These are phyloP conservation scores for Pisolithus microcarpus DNA, from an alignment of 768 basidiomycete genomes.

Conservation along the genomic window DNA sequence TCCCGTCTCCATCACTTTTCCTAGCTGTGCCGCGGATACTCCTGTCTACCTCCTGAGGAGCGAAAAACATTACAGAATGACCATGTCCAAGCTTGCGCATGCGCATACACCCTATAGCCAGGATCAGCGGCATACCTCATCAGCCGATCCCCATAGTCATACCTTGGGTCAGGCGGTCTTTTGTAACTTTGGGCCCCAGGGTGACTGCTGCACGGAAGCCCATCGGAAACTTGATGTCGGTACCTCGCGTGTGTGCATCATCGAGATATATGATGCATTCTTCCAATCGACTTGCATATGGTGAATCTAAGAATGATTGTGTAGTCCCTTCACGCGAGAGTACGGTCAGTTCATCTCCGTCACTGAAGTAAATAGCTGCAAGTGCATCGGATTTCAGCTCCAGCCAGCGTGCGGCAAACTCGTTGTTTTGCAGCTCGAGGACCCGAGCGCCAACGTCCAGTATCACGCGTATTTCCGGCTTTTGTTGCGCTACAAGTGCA, in stretches of 20 bases:
- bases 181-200: constrained; percentile 43
- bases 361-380: constrained; percentile 39
- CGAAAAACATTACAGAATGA: constrained; percentile 44
- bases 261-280: constrained; percentile 43
- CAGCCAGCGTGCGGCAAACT: constrained; percentile 26
- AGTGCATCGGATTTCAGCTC: constrained; percentile 15
- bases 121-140: background rate
- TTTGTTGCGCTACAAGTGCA: constrained; percentile 23
- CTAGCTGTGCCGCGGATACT: constrained; percentile 26
- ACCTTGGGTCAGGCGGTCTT: constrained; percentile 49
- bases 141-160: constrained; percentile 1
- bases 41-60: constrained; percentile 36
- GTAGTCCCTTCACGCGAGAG: constrained; percentile 29
- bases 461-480: constrained; percentile 35
- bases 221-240: constrained; percentile 43
- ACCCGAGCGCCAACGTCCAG: constrained; percentile 53
- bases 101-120: constrained; percentile 43
- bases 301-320: constrained; percentile 35
- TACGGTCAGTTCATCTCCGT: constrained; percentile 27
- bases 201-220: constrained; percentile 39
- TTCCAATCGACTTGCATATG: constrained; percentile 30
- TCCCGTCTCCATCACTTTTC: constrained; percentile 2
- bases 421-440: constrained; percentile 37
- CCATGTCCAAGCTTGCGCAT: constrained; percentile 44
- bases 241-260: constrained; percentile 43